A percentile compares a stretch with the other conserved stretches of the same genome.
phyloP scores from a whole-genome alignment of 495 filamentous ascomycete genomes.

The Hypoxylon crocopeplum region DNA sequence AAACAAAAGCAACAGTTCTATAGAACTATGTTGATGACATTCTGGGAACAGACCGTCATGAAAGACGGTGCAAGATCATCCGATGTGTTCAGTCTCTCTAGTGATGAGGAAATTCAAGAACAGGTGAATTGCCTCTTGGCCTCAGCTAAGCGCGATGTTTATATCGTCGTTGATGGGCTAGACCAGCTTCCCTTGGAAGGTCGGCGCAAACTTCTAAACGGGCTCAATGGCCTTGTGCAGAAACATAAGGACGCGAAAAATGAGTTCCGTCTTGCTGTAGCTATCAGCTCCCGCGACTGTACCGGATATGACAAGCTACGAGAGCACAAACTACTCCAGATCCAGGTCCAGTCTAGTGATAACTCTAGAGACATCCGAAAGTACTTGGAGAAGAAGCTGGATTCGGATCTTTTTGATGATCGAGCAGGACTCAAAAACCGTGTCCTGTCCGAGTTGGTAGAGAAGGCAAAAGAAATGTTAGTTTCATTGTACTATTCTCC shows the following conservation, averaged over 20 bases:
- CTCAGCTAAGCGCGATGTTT: constrained; percentile 17
- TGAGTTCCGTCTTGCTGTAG: background rate
- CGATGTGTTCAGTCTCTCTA: background rate
- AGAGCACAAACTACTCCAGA: background rate
- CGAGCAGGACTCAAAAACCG: background rate
- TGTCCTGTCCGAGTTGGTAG: background rate
- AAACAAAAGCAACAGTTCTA: background rate
- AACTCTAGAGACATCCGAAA: background rate
- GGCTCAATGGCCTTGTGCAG: background rate
- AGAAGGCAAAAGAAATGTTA: constrained; percentile 12
- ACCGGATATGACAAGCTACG: background rate
- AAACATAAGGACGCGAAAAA: background rate
- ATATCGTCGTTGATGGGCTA: constrained; percentile 16
- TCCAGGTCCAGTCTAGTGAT: background rate
- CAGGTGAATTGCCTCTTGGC: background rate
- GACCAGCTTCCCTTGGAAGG: constrained; percentile 1
- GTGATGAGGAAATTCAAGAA: background rate
- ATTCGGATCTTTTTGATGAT: background rate
- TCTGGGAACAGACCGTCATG: constrained; percentile 1
- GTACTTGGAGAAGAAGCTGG: constrained; percentile 1
- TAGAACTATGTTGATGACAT: constrained; percentile 7
- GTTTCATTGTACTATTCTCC: background rate
- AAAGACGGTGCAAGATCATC: background rate
- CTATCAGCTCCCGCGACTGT: constrained; percentile 4
- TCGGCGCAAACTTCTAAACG: background rate